Conservation (phyloP, 2,329 filamentous ascomycete genomes). For the Uncinocarpus reesii region DNA sequence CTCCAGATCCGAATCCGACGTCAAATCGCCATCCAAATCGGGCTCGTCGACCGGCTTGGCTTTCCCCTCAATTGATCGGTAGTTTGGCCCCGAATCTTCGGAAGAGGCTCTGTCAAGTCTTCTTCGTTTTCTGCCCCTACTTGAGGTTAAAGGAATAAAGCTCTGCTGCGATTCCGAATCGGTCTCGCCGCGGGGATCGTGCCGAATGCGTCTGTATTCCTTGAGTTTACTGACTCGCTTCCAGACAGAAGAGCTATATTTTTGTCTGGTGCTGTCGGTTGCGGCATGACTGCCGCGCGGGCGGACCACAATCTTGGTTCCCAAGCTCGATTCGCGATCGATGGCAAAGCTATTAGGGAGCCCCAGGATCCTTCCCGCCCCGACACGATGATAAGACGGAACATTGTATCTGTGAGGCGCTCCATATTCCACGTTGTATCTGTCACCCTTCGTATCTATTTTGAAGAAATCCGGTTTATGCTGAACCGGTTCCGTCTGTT, state of each 20-base stretch:
- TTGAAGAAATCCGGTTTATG: conserved; percentile 39
- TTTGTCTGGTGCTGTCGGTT: conserved; percentile 39
- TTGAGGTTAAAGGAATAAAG: conserved; percentile 25
- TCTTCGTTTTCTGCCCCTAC: conserved; percentile 34
- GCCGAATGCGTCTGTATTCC: conserved; percentile 23
- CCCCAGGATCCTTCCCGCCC: conserved; percentile 62
- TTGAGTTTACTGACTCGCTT: conserved; percentile 16
- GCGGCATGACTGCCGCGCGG: conserved; percentile 20
- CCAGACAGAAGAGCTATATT: conserved; percentile 35
- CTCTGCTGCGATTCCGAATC: conserved; percentile 23
- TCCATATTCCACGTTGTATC: conserved; percentile 63
- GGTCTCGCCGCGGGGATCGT: conserved; percentile 16
- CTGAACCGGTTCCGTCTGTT: not conserved
- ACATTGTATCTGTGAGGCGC: conserved; percentile 60
- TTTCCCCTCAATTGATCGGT: conserved; percentile 56
- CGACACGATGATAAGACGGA: conserved; percentile 59
- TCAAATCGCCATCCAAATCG: conserved; percentile 41
- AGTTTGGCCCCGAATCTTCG: conserved; percentile 41
- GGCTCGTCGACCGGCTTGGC: conserved; percentile 41
- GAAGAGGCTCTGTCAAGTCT: conserved; percentile 21
- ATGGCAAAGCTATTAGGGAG: conserved; percentile 51
- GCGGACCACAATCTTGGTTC: conserved; percentile 31
- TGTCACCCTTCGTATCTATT: conserved; percentile 66
- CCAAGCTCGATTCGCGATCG: conserved; percentile 49
- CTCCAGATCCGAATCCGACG: conserved; percentile 40